phyloP scores from a whole-genome alignment of 169 alveolate species.

The Plasmodium inui region DNA sequence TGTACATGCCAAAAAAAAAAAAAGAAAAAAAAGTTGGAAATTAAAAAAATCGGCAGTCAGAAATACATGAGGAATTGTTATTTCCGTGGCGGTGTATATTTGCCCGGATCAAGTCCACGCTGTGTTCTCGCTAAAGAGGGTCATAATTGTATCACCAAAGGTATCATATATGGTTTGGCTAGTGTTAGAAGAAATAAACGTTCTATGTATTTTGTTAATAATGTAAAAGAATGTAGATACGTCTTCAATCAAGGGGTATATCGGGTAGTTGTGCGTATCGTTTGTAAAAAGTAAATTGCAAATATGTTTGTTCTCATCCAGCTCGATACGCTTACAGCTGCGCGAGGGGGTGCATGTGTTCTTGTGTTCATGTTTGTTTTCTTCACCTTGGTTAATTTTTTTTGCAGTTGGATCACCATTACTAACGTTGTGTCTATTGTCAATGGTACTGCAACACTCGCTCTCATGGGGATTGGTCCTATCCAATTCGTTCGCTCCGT shows the following conservation, averaged over 20 bases:
- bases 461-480: not conserved
- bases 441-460: not conserved
- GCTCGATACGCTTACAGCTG: not conserved
- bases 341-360: not conserved
- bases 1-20: slow-evolving; percentile 9
- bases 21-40: not conserved
- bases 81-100: not conserved
- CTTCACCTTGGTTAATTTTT: not conserved
- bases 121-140: slow-evolving; percentile 1
- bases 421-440: not conserved
- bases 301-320: slow-evolving; percentile 28
- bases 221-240: slow-evolving; percentile 59
- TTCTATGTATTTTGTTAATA: slow-evolving; percentile 45
- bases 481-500: not conserved
- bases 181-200: not conserved
- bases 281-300: slow-evolving; percentile 60
- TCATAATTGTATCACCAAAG: slow-evolving; percentile 20
- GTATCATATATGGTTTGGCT: slow-evolving; percentile 58
- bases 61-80: not conserved
- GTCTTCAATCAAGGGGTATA: slow-evolving; percentile 72
- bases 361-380: not conserved
- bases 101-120: not conserved
- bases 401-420: not conserved
- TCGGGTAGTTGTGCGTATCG: slow-evolving; percentile 69
- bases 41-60: not conserved